Base-by-base conservation (phyloP, 2,329 filamentous ascomycete species). In the Sporothrix luriei region DNA sequence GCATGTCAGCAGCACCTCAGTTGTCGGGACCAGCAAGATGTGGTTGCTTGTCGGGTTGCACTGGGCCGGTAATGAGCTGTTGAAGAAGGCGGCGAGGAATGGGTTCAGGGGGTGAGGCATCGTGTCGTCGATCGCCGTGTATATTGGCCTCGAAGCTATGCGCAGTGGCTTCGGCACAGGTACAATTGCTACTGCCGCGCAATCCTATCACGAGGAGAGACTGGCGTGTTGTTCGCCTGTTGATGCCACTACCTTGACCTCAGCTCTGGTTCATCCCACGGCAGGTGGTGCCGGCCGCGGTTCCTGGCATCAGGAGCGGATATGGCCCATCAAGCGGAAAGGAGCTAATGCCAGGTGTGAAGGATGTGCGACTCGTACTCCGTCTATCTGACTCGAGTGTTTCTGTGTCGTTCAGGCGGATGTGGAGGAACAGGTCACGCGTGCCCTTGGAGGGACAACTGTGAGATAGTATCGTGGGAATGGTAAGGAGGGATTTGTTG, bases 21-120 rank as follows among this genome's bases (percentile, higher is more conserved):
- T 97, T 68, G 91, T 91, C 61, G 95, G 95, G 49, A 98, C 94
- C 66, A 99, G 90, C 69, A 99, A 87, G 76, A 99, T 89, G 84
- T 98, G 92, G 80, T 97, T 92, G 80, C 95, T 91, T 74, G 93
- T 87, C 69, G 95, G 94, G 73, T 90, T 88, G 85, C 95, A 98
- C 89, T 98, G 94, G 77, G 91, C 85, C 75, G 91, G 91, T 78
- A 97, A 87, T 80, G 92, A 89, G 87, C 93, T 98, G 84, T 93
- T 93, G 87, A 97, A 97, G 89, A 99, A 98, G 86, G 94, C 93
- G 85, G 92, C 90, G 81, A 99, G 87, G 83, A 97, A 98, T 80
- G 95, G 95, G 83, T 99, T 99, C 89, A 98, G 87, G 84, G 95
- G 93, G 14, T 66, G 21, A 64, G 73, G 72, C 73, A 74, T 74